A percentile compares a stretch with the other conserved stretches of the same genome.
Evolutionary conservation across 2,329 filamentous ascomycete species (phyloP).

Genomic region (Penicillium concentricum): DNA sequence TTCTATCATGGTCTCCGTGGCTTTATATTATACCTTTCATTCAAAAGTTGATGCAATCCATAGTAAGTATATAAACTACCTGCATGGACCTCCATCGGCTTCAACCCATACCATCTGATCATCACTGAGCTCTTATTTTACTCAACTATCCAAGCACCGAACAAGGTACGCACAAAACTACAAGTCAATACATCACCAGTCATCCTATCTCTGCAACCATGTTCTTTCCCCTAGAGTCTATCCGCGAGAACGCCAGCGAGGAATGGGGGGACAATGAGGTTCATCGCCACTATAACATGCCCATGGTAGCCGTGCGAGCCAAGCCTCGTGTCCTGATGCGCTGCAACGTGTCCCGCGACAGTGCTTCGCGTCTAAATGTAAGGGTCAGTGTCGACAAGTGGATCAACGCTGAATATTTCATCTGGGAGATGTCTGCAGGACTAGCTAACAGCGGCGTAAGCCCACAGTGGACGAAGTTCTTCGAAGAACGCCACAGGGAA

Average conservation of each 20-base stretch:
- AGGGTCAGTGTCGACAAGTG: neutral
- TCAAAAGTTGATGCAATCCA: neutral
- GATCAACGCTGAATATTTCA: constrained; percentile 5
- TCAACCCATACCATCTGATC: neutral
- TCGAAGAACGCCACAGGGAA: neutral
- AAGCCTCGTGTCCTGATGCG: neutral
- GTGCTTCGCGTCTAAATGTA: neutral
- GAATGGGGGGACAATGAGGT: neutral
- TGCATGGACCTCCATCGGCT: neutral
- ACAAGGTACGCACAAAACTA: neutral
- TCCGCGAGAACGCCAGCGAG: neutral
- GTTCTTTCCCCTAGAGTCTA: neutral
- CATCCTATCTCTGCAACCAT: neutral
- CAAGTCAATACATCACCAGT: neutral
- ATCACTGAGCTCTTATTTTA: neutral
- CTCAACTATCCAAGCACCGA: neutral
- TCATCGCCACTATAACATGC: neutral
- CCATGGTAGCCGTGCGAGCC: neutral
- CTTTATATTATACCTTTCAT: neutral
- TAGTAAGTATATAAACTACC: neutral
- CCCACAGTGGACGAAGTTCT: neutral
- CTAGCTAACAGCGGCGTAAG: constrained; percentile 1
- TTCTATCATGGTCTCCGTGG: neutral
- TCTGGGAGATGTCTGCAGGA: constrained; percentile 2
- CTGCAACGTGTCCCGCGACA: neutral